These are phyloP conservation scores for Furcasterigmium furcatum DNA, from an alignment of 2,329 filamentous ascomycete genomes.

Conservation along the genomic window DNA sequence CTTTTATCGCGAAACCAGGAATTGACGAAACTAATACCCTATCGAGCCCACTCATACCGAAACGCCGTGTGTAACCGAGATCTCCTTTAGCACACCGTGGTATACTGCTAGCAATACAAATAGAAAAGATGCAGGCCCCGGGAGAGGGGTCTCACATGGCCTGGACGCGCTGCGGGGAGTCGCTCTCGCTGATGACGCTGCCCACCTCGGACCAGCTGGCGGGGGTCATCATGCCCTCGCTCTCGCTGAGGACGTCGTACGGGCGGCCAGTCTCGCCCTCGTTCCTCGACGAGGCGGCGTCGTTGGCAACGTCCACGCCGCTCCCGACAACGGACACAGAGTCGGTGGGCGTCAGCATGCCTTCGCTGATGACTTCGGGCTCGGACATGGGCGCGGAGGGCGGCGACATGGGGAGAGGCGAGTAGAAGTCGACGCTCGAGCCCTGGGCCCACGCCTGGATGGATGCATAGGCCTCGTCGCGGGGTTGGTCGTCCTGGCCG, in stretches of 20 bases:
- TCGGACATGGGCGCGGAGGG: conserved; percentile 44
- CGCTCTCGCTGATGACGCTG: conserved; percentile 57
- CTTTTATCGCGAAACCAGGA: no score
- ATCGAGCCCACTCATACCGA: no score
- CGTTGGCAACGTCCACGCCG: conserved; percentile 42
- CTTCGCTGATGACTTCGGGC: conserved; percentile 47
- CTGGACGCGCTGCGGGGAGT: conserved; percentile 29
- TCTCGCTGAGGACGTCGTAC: conserved; percentile 57
- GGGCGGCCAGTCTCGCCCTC: conserved; percentile 33
- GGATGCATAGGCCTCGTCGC: conserved; percentile 49
- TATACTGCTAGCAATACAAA: background rate
- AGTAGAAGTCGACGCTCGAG: conserved; percentile 53
- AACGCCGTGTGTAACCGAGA: background rate
- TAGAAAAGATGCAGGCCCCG: no score
- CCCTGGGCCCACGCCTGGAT: conserved; percentile 64
- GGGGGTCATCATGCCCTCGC: conserved; percentile 56
- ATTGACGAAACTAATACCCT: no score
- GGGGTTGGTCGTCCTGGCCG: conserved; percentile 35
- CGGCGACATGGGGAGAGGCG: conserved; percentile 53
- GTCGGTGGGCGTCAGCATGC: conserved; percentile 57
- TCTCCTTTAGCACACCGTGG: background rate
- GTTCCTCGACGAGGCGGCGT: conserved; percentile 29
- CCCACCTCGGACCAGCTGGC: conserved; percentile 64
- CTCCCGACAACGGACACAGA: conserved; percentile 53
- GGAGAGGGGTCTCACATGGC: background rate